Evolutionary conservation across 257 asterid genomes (phyloP).

Genomic region (Solanum chaucha): DNA sequence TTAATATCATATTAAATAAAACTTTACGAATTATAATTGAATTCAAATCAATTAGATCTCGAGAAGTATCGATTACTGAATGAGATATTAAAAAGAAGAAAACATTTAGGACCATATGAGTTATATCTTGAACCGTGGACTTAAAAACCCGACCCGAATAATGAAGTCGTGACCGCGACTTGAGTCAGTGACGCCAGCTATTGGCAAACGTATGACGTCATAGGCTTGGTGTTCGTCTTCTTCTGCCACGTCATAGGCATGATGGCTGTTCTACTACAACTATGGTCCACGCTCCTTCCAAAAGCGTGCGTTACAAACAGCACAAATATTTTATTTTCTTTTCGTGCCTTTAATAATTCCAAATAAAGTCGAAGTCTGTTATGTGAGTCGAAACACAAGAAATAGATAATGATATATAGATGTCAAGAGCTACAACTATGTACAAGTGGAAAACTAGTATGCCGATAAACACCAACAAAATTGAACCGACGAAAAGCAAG

Average conservation of each 20-base stretch:
- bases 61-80: not conserved
- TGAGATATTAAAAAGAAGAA: not conserved
- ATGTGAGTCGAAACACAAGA: not conserved
- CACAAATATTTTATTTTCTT: not conserved
- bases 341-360: no score
- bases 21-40: not conserved
- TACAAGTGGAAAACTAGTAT: rapidly evolving
- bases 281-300: not conserved
- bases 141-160: not conserved
- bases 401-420: no score
- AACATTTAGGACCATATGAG: not conserved
- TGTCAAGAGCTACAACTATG: no score
- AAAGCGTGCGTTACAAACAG: not conserved
- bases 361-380: no score
- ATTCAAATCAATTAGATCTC: rapidly evolving
- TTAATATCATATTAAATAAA: no score
- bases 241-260: not conserved
- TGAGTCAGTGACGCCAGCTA: not conserved
- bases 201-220: not conserved
- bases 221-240: not conserved
- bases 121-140: not conserved
- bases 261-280: not conserved
- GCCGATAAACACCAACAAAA: rapidly evolving
- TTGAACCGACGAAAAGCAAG: rapidly evolving
- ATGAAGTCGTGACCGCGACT: not conserved